Evolutionary conservation across 768 basidiomycete species (phyloP).

Genomic region (Myochromella boudieri): DNA sequence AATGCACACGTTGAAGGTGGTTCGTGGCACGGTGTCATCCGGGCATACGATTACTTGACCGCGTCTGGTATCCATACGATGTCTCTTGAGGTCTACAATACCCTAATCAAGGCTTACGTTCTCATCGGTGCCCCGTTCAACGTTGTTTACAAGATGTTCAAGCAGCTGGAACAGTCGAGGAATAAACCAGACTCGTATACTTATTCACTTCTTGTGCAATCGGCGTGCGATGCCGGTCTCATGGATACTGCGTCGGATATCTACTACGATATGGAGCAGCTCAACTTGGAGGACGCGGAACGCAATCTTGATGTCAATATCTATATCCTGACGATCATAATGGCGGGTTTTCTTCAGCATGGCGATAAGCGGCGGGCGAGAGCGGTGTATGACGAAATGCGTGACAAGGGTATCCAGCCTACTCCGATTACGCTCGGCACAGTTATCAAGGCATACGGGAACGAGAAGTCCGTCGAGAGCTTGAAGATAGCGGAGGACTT

Average conservation of each 20-base stretch:
- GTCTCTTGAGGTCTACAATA: constrained; percentile 68
- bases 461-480: constrained; percentile 46
- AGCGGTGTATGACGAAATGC: constrained; percentile 73
- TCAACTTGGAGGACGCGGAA: constrained; percentile 31
- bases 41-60: constrained; percentile 62
- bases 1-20: constrained; percentile 81
- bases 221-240: constrained; percentile 71
- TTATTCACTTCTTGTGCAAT: constrained; percentile 76
- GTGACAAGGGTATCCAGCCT: constrained; percentile 59
- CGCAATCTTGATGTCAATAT: constrained; percentile 45
- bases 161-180: constrained; percentile 45
- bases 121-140: constrained; percentile 75
- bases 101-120: constrained; percentile 82
- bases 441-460: constrained; percentile 63
- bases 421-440: constrained; percentile 66
- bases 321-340: constrained; percentile 71
- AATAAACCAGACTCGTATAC: constrained; percentile 61
- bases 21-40: constrained; percentile 74
- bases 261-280: constrained; percentile 64
- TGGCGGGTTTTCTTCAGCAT: constrained; percentile 65
- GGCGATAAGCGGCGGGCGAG: constrained; percentile 56
- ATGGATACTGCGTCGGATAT: constrained; percentile 68
- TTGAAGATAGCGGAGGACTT: constrained; percentile 67
- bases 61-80: constrained; percentile 36
- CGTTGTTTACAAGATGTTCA: constrained; percentile 62